Conservation (phyloP, 2,329 filamentous ascomycete genomes). For the Penicillium aurantiogriseum region DNA sequence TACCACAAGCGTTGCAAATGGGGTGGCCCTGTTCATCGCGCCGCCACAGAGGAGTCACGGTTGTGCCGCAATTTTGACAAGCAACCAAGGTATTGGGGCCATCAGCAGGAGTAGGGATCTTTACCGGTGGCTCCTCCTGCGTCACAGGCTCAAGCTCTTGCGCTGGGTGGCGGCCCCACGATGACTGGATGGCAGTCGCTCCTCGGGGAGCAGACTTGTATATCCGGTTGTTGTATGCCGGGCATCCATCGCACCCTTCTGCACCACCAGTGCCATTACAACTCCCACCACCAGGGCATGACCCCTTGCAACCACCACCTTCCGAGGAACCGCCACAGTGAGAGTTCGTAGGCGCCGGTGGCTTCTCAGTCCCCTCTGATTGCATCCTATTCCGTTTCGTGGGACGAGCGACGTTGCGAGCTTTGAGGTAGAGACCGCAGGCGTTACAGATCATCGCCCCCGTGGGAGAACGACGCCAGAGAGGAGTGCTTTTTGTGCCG, state of each 20-base stretch:
- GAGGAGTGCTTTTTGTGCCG: slow-evolving; percentile 84
- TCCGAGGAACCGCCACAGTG: slow-evolving; percentile 29
- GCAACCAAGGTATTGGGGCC: slow-evolving; percentile 67
- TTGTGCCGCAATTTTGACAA: slow-evolving; percentile 95
- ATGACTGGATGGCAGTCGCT: slow-evolving; percentile 30
- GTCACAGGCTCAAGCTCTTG: slow-evolving; percentile 25
- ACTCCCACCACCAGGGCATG: slow-evolving; percentile 88
- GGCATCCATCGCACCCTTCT: slow-evolving; percentile 91
- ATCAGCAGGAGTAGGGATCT: slow-evolving; percentile 23
- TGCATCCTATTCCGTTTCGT: slow-evolving; percentile 75
- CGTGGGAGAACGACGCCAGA: slow-evolving; percentile 91
- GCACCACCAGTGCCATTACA: slow-evolving; percentile 97
- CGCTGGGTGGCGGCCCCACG: slow-evolving; percentile 34
- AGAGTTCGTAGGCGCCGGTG: slow-evolving; percentile 30
- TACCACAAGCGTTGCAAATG: slow-evolving; percentile 98
- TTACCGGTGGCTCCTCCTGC: slow-evolving; percentile 27
- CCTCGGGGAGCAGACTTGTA: slow-evolving; percentile 71
- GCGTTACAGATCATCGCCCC: slow-evolving; percentile 97
- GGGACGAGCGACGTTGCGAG: slow-evolving; percentile 84
- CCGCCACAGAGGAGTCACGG: slow-evolving; percentile 93
- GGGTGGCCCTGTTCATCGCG: slow-evolving; percentile 92
- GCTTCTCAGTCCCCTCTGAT: slow-evolving; percentile 24
- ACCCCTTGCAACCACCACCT: slow-evolving; percentile 61
- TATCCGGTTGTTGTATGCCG: slow-evolving; percentile 94
- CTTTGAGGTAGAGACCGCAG: slow-evolving; percentile 91